Evolutionary conservation across 1,284 basidiomycete genomes (phyloP), one percentile per base, ranked within the genome.

Genomic region (Irpex sp.): DNA sequence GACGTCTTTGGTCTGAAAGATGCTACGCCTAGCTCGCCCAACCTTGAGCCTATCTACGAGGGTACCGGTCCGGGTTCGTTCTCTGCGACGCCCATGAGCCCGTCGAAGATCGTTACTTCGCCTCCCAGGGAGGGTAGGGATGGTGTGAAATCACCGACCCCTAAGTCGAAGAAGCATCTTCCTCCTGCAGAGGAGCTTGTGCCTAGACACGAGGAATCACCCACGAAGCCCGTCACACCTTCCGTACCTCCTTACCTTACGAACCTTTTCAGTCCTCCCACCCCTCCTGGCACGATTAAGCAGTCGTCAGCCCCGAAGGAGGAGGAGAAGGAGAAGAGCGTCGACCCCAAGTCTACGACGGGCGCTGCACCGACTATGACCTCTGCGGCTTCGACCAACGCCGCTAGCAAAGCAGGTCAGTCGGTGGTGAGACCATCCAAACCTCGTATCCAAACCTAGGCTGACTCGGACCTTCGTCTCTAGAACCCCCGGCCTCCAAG

Each of bases 1-100:
- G 67, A 73, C 5, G 66, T 73, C 56, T 78, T 78, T 63, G 67
- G 65, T 0, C 64, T 78, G 28, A 64, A 57, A 4, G 49, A 60
- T 55, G 61, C 58, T 23, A 65, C 66, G 33, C 67, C 69, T 55
- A 64, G 65, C 56, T 72, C 70, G 58, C 70, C 70, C 57, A 68
- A 69, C n/a, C 64, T 70, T 56, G 68, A 66, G 49, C 71, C 71
- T 51, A 64, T 69, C 59, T 52, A 58, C 18, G 58, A 61, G 39
- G 60, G 60, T 49, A 28, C 48, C 7, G 60, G 60, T n/a, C 63
- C 60, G 21, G 47, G 58, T 47, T 47, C 62, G n/a, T 63, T 63
- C 59, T 37, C 56, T 18, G 62, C 59, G 12, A 57, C 62, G 7
- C 54, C 59, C 4, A n/a, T 60, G 49, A 60, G 58, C 28, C 62